Percentiles rank a stretch among this genome's conserved stretches.
Evolutionary conservation across 2,329 filamentous ascomycete genomes (phyloP).

Genomic region (Fusarium sp.): DNA sequence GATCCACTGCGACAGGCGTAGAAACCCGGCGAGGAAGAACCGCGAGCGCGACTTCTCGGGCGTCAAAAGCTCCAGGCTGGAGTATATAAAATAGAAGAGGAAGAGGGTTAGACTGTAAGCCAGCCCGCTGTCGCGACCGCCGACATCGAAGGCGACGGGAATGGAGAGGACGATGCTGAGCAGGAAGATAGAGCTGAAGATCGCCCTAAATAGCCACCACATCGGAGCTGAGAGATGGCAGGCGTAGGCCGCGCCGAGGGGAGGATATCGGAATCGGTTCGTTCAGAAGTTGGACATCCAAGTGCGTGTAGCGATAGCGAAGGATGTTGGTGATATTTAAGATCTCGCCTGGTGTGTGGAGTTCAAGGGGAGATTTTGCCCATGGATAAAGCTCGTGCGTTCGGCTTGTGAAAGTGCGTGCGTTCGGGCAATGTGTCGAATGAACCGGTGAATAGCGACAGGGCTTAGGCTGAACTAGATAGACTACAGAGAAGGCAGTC

Average conservation of each 20-base stretch:
- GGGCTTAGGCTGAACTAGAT: constrained; percentile 12
- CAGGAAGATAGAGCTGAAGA: constrained; percentile 88
- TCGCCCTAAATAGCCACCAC: constrained; percentile 83
- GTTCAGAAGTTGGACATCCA: constrained; percentile 38
- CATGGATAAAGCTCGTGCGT: constrained; percentile 41
- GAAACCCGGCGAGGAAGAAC: constrained; percentile 75
- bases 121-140: constrained; percentile 91
- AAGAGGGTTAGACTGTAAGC: constrained; percentile 93
- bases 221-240: constrained; percentile 65
- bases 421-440: constrained; percentile 31
- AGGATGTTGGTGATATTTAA: constrained; percentile 24
- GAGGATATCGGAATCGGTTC: constrained; percentile 31
- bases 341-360: constrained; percentile 28
- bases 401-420: constrained; percentile 36
- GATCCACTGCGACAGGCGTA: constrained; percentile 86
- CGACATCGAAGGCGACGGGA: constrained; percentile 97
- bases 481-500: constrained; percentile 10
- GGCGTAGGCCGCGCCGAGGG: constrained; percentile 48
- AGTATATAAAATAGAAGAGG: constrained; percentile 91
- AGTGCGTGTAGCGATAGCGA: constrained; percentile 31
- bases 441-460: constrained; percentile 32
- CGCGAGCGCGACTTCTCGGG: constrained; percentile 83
- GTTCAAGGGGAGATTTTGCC: constrained; percentile 35
- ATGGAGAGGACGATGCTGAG: constrained; percentile 95
- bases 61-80: constrained; percentile 81